These are phyloP conservation scores for Stachybotrys chartarum DNA, from an alignment of 2,329 filamentous ascomycete species.

Conservation along the genomic window DNA sequence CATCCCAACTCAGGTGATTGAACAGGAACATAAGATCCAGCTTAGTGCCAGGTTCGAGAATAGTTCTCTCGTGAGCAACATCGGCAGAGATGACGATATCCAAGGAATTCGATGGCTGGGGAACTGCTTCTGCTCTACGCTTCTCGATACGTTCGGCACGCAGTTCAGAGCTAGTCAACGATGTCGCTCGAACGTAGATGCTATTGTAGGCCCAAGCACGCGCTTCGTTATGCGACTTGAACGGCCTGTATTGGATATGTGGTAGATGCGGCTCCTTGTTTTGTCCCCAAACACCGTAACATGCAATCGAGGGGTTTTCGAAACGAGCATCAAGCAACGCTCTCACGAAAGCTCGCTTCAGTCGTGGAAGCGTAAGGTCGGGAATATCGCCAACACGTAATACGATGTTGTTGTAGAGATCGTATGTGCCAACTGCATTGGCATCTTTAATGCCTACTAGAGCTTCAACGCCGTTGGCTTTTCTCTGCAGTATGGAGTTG, in stretches of 20 bases:
- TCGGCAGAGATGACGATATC: conserved; percentile 2
- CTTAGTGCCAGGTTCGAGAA: background rate
- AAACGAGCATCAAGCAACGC: conserved; percentile 1
- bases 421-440: background rate
- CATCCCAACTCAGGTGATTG: conserved; percentile 2
- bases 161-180: background rate
- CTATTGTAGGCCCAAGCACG: conserved; percentile 1
- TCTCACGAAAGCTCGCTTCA: background rate
- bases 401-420: background rate
- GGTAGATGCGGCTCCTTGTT: background rate
- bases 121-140: background rate
- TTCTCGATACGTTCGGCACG: conserved; percentile 1
- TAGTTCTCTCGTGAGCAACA: background rate
- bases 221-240: background rate
- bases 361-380: background rate
- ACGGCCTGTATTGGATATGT: conserved; percentile 1
- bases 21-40: background rate
- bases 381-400: background rate
- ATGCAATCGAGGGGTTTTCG: conserved; percentile 1
- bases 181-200: background rate
- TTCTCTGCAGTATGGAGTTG: conserved; percentile 1
- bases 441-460: background rate
- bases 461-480: conserved; percentile 1
- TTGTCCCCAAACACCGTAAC: conserved; percentile 1
- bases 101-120: background rate